These are phyloP conservation scores for Tephrocybe sp. DNA, from an alignment of 768 basidiomycete genomes.

Conservation along the genomic window DNA sequence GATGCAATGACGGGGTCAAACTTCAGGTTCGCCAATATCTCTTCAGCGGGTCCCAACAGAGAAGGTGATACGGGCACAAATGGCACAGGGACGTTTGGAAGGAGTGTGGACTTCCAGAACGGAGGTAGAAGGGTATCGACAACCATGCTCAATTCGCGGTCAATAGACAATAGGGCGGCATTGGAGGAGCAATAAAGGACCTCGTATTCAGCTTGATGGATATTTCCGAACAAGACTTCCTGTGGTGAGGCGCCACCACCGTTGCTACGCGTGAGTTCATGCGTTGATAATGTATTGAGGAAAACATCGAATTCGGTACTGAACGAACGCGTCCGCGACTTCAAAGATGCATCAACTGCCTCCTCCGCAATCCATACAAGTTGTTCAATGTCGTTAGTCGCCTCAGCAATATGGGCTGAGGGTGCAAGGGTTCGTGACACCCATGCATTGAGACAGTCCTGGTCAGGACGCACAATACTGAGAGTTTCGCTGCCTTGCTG, in stretches of 20 bases:
- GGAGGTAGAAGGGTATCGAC: conserved; percentile 67
- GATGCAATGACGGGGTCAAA: conserved; percentile 70
- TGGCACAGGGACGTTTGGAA: conserved; percentile 49
- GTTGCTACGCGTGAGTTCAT: conserved; percentile 1
- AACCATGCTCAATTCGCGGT: conserved; percentile 32
- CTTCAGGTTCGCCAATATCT: conserved; percentile 54
- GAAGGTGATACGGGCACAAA: conserved; percentile 56
- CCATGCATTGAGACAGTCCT: conserved; percentile 38
- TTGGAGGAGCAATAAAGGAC: conserved; percentile 41
- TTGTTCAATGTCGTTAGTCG: conserved; percentile 29
- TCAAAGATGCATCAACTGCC: conserved; percentile 45
- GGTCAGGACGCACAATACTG: conserved; percentile 45
- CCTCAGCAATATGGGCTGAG: conserved; percentile 25
- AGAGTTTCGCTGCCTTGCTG: conserved; percentile 36
- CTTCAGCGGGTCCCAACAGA: conserved; percentile 52
- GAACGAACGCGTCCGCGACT: conserved; percentile 27
- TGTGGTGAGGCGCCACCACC: conserved; percentile 10
- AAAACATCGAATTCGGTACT: conserved; percentile 34
- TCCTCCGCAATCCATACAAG: conserved; percentile 64
- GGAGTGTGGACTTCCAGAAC: conserved; percentile 67
- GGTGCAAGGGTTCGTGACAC: conserved; percentile 23
- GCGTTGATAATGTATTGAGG: conserved; percentile 25
- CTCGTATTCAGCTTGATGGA: conserved; percentile 19
- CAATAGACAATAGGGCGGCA: conserved; percentile 52
- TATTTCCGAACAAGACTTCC: conserved; percentile 17